Conservation (phyloP, 2,329 filamentous ascomycete species). For the Colletotrichum agaves region DNA sequence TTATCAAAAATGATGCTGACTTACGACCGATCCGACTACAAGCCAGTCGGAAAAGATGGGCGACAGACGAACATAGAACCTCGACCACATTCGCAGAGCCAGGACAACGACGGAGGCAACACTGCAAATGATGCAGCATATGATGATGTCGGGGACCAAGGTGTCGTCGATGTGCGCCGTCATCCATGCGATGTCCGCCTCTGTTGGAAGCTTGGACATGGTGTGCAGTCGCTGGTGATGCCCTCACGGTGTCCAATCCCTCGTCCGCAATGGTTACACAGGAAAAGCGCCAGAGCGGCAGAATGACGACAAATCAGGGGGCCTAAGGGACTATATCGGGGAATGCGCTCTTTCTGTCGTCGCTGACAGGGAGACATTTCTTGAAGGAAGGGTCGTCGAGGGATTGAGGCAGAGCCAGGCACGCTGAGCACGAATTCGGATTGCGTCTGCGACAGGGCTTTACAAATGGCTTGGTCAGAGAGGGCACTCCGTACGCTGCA, state of each 20-base stretch:
- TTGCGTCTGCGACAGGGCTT: no score
- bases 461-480: no score
- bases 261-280: neutral
- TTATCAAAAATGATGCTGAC: neutral
- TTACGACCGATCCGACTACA: conserved; percentile 22
- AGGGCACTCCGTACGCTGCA: no score
- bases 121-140: conserved; percentile 23
- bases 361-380: no score
- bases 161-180: conserved; percentile 28
- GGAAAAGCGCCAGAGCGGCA: no score
- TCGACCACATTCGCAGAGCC: conserved; percentile 17
- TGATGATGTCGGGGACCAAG: conserved; percentile 20
- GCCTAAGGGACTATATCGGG: no score
- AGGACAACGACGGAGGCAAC: conserved; percentile 13
- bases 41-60: conserved; percentile 31
- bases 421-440: no score
- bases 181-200: conserved; percentile 30
- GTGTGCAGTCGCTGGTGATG: neutral
- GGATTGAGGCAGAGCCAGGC: no score
- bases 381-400: no score
- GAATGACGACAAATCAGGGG: no score
- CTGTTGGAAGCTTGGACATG: conserved; percentile 14
- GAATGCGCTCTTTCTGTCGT: no score
- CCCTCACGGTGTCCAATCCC: neutral
- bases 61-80: neutral